Evolutionary conservation across 106 monocot species (phyloP), one percentile per base, ranked within the genome.

Genomic region (Allium cepa): DNA sequence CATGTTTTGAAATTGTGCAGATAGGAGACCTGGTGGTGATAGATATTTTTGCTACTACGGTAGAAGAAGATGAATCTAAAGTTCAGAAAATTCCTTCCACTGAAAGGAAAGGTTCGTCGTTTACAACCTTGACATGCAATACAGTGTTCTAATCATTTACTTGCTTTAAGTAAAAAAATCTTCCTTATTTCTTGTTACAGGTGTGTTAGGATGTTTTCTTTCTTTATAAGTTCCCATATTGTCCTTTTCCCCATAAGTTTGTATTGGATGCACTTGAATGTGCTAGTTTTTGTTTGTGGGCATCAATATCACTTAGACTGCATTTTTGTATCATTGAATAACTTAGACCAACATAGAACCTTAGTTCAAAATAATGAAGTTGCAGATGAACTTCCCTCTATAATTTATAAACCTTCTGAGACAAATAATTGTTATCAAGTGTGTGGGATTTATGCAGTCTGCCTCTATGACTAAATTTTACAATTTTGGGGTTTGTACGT

Each of bases 21-120:
- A 64, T 80, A 26, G 91, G 95, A 15, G 95, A 96, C 76, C 86
- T 96, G 74, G 91, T 83, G 47, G 84, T 96, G 28, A 77, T 96
- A 65, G 85, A 96, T 86, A 88, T 96, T 76, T 80, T 77, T 86
- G 95, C 91, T 66, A 83, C 75, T 64, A 86, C 66, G 63, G 67
- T 86, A 56, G 77, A 78, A 26, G 26, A 78, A 72, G 86, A 79
- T 64, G 79, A 77, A 59, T 76, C 86, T 62, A 72, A 78, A 80
- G 82, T 78, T 60, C 86, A 91, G 72, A 84, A 80, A 73, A 88
- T 96, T 74, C 88, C 91, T 52, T 88, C 85, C 56, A 75, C 88
- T 70, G 95, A 96, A 57, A 84, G 76, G 58, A 86, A 79, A 96
- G 95, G 95, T 96, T 59, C 72, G 59, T 49, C 11, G 10, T 58